A percentile compares a stretch with the other conserved stretches of the same genome.
These are phyloP conservation scores for Wolfiporia cocos DNA, from an alignment of 1,284 basidiomycete species.

Conservation along the genomic window DNA sequence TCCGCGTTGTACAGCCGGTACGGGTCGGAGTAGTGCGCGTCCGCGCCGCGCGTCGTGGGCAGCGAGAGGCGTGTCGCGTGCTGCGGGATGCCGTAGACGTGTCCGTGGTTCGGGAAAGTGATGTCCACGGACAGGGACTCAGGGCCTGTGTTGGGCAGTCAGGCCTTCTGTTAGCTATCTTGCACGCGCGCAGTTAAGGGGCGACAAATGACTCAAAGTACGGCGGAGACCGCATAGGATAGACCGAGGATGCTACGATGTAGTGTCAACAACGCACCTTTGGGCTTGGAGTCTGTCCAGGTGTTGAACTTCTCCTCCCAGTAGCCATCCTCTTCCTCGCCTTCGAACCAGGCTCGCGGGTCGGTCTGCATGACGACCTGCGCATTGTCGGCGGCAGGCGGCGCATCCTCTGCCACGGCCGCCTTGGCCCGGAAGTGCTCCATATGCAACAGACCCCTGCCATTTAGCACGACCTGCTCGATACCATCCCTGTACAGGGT, in stretches of 20 bases:
- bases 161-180: too few species aligned
- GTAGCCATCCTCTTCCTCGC: conserved; percentile 72
- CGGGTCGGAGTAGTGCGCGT: conserved; percentile 77
- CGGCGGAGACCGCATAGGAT: too few species aligned
- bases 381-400: conserved; percentile 31
- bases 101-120: conserved; percentile 84
- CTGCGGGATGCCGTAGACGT: conserved; percentile 95
- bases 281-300: conserved; percentile 92
- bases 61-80: conserved; percentile 90
- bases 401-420: conserved; percentile 29
- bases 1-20: conserved; percentile 96
- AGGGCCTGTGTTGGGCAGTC: conserved; percentile 56
- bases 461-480: conserved; percentile 88
- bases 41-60: conserved; percentile 74
- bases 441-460: conserved; percentile 90
- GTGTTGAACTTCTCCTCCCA: conserved; percentile 89
- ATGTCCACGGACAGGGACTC: conserved; percentile 93
- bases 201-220: too few species aligned
- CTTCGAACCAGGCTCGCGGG: conserved; percentile 80
- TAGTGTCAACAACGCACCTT: too few species aligned
- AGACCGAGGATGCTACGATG: too few species aligned
- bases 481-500: conserved; percentile 68
- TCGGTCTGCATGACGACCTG: conserved; percentile 57
- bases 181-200: neutral
- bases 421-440: conserved; percentile 89